phyloP scores from a whole-genome alignment of 1,284 basidiomycete species.

The Dichomitus squalens region DNA sequence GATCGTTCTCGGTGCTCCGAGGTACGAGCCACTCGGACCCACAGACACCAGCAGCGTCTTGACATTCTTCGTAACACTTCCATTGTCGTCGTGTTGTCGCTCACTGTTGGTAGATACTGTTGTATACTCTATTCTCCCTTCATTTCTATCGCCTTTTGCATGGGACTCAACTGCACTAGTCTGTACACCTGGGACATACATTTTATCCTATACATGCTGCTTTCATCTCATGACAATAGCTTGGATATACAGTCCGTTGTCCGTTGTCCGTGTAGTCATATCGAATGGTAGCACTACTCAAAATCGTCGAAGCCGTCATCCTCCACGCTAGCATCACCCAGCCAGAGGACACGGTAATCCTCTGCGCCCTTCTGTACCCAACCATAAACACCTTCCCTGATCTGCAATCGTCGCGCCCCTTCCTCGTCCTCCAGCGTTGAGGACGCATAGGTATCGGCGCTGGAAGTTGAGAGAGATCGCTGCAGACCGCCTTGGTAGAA shows the following conservation, averaged over 20 bases:
- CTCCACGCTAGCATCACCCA: constrained; percentile 55
- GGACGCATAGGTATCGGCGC: constrained; percentile 46
- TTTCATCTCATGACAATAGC: constrained; percentile 16
- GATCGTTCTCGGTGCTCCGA: constrained; percentile 40
- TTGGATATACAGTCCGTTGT: constrained; percentile 3
- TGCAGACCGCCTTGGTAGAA: constrained; percentile 39
- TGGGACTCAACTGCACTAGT: constrained; percentile 21
- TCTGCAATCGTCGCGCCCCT: constrained; percentile 29
- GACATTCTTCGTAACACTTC: neutral
- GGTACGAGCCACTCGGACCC: constrained; percentile 28
- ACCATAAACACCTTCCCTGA: constrained; percentile 66
- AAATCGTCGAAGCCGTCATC: constrained; percentile 24
- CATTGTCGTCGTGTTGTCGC: constrained; percentile 2
- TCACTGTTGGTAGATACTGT: neutral
- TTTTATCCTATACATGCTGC: constrained; percentile 27
- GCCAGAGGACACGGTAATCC: constrained; percentile 80
- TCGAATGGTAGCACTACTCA: constrained; percentile 13
- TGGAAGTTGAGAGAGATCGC: constrained; percentile 45
- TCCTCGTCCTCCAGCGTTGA: constrained; percentile 46
- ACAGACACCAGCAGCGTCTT: constrained; percentile 15
- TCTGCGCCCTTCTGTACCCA: constrained; percentile 70
- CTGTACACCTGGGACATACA: constrained; percentile 25
- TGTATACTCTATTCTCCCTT: neutral
- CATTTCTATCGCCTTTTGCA: constrained; percentile 3
- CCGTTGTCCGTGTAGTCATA: constrained; percentile 23